Base-by-base conservation (phyloP, 768 basidiomycete species). In the Thelephora ganbajun region DNA sequence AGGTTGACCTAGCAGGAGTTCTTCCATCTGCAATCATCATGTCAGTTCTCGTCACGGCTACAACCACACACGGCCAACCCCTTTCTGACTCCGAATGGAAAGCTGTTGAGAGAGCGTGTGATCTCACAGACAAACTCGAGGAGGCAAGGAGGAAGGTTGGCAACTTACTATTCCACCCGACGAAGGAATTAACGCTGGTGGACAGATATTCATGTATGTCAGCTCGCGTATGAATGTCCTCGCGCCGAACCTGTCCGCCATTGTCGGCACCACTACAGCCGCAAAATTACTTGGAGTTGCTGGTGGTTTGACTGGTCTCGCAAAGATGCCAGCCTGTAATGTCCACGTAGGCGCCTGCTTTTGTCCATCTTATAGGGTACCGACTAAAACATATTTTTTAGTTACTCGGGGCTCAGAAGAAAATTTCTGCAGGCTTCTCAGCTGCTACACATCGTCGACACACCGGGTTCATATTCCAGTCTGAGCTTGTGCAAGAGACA, bases 171-270 rank as follows among this genome's bases (percentile, higher is more conserved):
- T 41, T 2, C 14, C 26, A 9, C 9, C 26, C 26, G 26, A 30
- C 26, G 4, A 9, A 30, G 26, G 26, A 30, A 41, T 14, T 22
- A 16, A 41, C 39, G 14, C 4, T 18, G 14, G 3, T n/a, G 3
- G 12, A n/a, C 58, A 93, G 86, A 99, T 98, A 57, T 94, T 98
- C 68, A 83, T 87, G 73, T 99, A 98, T 76, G 96, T 99, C 64
- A 94, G 93, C 72, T 94, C 90, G 57, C 79, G 96, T 69, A 98
- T 99, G 90, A 89, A 90, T 69, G 78, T 91, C 49, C 83, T 99
- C 60, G 94, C 96, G 56, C 96, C 96, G 59, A 99, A 99, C 66
- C 79, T 99, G 61, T 94, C 92, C 59, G 84, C 88, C 65, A 96
- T 99, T 67, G 89, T 98, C 69, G 94, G 96, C 65, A 96, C 96